Evolutionary conservation across 352 stramenopile species (phyloP).

Genomic region (Globisporangium canariense): DNA sequence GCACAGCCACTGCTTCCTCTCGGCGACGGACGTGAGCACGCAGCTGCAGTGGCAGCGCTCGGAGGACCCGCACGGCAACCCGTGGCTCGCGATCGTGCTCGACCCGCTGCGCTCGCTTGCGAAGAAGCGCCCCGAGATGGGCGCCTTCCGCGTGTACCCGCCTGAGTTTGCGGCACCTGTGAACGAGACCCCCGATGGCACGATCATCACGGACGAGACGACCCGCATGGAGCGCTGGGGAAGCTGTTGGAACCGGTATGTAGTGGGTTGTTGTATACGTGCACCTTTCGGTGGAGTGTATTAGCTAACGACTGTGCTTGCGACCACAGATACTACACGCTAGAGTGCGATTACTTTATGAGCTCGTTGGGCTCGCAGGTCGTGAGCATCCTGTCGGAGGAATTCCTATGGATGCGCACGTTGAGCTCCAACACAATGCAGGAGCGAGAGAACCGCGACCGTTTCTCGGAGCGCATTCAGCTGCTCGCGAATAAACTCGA

Average conservation of each 20-base stretch:
- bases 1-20: slow-evolving; percentile 97
- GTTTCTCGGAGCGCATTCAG: slow-evolving; percentile 88
- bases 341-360: slow-evolving; percentile 98
- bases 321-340: slow-evolving; percentile 85
- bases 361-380: slow-evolving; percentile 88
- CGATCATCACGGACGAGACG: slow-evolving; percentile 91
- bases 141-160: slow-evolving; percentile 97
- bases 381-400: slow-evolving; percentile 90
- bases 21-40: slow-evolving; percentile 95
- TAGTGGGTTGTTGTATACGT: not conserved
- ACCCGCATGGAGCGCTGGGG: slow-evolving; percentile 95
- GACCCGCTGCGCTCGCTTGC: slow-evolving; percentile 95
- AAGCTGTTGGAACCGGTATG: slow-evolving; percentile 90
- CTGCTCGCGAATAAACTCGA: slow-evolving; percentile 83
- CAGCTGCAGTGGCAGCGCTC: slow-evolving; percentile 98
- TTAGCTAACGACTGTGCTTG: not conserved
- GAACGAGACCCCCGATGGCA: slow-evolving; percentile 95
- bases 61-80: slow-evolving; percentile 94
- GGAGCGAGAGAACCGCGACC: slow-evolving; percentile 86
- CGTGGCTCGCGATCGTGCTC: slow-evolving; percentile 98
- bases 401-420: slow-evolving; percentile 92
- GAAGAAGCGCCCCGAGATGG: slow-evolving; percentile 93
- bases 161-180: slow-evolving; percentile 92
- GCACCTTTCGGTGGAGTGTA: not conserved
- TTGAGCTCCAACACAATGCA: slow-evolving; percentile 89